Conservation (phyloP, 1,284 basidiomycete genomes). For the Ceratobasidium sp. region DNA sequence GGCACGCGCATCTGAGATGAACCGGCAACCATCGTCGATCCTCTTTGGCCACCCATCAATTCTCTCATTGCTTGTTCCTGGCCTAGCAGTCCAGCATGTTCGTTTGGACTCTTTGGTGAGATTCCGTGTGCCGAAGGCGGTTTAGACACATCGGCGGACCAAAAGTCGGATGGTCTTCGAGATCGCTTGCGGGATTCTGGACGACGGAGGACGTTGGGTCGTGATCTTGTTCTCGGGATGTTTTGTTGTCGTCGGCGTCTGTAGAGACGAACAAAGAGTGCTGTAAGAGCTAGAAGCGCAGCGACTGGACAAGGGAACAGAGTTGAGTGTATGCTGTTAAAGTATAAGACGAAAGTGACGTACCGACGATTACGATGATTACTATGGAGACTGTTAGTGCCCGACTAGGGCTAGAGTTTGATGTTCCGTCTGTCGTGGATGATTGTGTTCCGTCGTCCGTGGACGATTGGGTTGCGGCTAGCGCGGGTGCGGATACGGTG, state of each 20-base stretch:
- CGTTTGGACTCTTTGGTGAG: neutral
- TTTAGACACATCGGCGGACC: conserved; percentile 18
- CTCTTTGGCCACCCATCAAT: neutral
- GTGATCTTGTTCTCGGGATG: neutral
- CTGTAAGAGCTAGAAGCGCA: neutral
- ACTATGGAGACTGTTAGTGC: neutral
- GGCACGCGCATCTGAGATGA: neutral
- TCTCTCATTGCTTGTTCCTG: neutral
- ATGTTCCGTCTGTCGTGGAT: neutral
- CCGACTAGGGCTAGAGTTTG: neutral
- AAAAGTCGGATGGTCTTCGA: conserved; percentile 8
- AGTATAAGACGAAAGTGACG: neutral
- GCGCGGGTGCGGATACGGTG: neutral
- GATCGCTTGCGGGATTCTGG: neutral
- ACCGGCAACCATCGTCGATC: no score
- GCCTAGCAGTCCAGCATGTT: neutral
- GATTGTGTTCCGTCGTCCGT: no score
- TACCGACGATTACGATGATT: neutral
- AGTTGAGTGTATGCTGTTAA: neutral
- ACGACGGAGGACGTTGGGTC: neutral
- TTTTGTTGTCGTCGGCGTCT: neutral
- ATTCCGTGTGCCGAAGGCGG: neutral
- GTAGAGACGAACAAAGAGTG: neutral
- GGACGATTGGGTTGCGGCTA: neutral
- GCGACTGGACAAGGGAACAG: neutral